These are phyloP conservation scores for Polygonum maritimum DNA, from an alignment of 148 eudicot genomes.

Conservation along the genomic window DNA sequence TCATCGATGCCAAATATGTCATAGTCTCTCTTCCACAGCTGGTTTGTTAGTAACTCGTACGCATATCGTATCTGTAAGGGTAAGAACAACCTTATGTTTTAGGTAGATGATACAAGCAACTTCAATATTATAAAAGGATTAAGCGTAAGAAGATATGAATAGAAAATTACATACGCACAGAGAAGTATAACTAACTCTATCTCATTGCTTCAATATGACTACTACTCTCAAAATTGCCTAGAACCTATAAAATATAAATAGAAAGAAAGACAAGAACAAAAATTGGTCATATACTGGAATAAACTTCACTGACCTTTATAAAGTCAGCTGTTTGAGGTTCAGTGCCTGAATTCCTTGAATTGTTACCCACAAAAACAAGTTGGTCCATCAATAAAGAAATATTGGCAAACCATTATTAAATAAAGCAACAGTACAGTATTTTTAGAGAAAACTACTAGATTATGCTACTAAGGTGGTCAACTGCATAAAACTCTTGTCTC, in stretches of 20 bases:
- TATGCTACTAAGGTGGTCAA: neutral
- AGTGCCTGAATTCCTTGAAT: slow-evolving; percentile 46
- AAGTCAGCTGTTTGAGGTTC: slow-evolving; percentile 43
- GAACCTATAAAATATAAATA: neutral
- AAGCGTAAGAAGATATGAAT: neutral
- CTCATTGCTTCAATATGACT: neutral
- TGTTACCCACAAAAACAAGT: neutral
- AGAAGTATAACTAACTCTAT: neutral
- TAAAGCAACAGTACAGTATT: neutral
- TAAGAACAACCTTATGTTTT: slow-evolving; percentile 2
- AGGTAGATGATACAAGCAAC: neutral
- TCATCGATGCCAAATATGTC: slow-evolving; percentile 74
- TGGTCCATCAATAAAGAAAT: neutral
- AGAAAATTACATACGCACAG: neutral
- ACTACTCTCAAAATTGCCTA: neutral
- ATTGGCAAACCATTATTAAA: neutral
- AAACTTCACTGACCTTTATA: slow-evolving; percentile 42
- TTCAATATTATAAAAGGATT: neutral
- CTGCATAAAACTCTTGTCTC: too few species aligned
- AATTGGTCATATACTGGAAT: neutral
- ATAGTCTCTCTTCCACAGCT: slow-evolving; percentile 76
- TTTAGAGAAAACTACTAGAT: neutral
- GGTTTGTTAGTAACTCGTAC: slow-evolving; percentile 72
- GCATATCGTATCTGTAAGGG: slow-evolving; percentile 70
- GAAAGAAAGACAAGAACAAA: neutral